Percentiles rank a stretch among this genome's conserved stretches.
These are phyloP conservation scores for Saccharomycopsis sp. DNA, from an alignment of 805 yeast genomes.

Conservation along the genomic window DNA sequence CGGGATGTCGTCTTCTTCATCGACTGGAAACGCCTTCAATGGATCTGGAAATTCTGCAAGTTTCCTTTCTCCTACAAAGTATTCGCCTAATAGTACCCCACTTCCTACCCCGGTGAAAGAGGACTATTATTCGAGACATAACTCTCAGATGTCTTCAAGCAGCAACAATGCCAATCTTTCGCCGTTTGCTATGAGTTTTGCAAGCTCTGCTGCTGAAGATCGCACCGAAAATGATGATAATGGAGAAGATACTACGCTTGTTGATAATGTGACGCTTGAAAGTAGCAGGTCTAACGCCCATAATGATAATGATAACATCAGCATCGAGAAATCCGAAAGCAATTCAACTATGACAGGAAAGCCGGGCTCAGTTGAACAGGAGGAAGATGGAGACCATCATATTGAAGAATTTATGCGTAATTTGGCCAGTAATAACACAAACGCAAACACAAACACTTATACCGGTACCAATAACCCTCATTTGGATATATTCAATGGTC, in stretches of 20 bases:
- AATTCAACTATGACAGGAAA: neutral
- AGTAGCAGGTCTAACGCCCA: conserved; percentile 1
- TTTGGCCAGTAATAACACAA: neutral
- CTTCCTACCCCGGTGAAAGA: neutral
- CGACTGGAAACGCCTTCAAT: neutral
- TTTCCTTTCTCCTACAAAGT: conserved; percentile 12
- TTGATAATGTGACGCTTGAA: conserved; percentile 3
- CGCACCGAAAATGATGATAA: neutral
- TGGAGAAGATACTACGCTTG: neutral
- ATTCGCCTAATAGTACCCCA: neutral
- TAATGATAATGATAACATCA: neutral
- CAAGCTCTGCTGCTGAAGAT: neutral
- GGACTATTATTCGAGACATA: neutral
- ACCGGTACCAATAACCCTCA: neutral
- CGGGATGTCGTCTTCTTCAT: too few relatives aligned
- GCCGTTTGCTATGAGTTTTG: neutral
- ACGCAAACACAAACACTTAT: too few relatives aligned
- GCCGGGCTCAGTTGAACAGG: neutral
- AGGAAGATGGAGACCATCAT: neutral
- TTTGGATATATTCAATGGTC: neutral
- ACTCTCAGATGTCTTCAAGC: neutral
- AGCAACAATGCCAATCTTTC: neutral
- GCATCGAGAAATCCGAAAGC: conserved; percentile 1
- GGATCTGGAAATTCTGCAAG: neutral
- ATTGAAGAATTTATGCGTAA: neutral